Conservation (phyloP, 2,329 filamentous ascomycete species). For the Torrubiella hemipterigena region DNA sequence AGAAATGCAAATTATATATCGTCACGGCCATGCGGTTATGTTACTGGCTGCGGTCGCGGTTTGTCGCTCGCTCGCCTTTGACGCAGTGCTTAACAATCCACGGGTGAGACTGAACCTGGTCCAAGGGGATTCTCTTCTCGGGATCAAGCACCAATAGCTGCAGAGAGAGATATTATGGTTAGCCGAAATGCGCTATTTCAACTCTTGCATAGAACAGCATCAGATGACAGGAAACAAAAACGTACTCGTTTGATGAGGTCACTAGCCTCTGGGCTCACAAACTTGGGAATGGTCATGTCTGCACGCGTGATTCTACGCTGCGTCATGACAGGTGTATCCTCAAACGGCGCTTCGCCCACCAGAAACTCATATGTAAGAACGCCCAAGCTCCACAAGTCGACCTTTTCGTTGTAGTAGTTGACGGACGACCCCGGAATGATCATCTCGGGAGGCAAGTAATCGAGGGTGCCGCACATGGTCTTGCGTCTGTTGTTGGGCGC, state of each 20-base stretch:
- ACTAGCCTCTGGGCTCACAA: constrained; percentile 78
- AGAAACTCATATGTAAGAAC: constrained; percentile 95
- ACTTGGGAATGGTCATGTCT: constrained; percentile 86
- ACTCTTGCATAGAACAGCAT: too few relatives aligned
- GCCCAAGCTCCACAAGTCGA: constrained; percentile 91
- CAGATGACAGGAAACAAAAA: constrained; percentile 4
- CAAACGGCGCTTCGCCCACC: constrained; percentile 91
- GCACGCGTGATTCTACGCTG: constrained; percentile 77
- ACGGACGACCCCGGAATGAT: constrained; percentile 68
- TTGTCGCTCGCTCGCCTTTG: constrained; percentile 42
- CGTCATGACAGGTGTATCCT: constrained; percentile 91
- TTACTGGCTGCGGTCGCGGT: constrained; percentile 32
- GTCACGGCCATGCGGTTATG: too few relatives aligned
- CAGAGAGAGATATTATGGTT: background rate
- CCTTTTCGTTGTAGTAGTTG: constrained; percentile 89
- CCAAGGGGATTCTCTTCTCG: constrained; percentile 81
- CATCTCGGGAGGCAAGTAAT: constrained; percentile 98
- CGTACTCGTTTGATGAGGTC: constrained; percentile 85
- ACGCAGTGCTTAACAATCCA: constrained; percentile 96
- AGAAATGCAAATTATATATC: too few relatives aligned
- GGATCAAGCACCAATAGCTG: constrained; percentile 85
- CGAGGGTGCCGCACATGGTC: constrained; percentile 94
- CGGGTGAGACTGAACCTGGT: constrained; percentile 79
- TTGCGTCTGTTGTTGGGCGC: constrained; percentile 87
- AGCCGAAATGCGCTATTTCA: background rate